A percentile compares a stretch with the other conserved stretches of the same genome.
Conservation (phyloP, 106 monocot genomes). For the Acorus calamus region DNA sequence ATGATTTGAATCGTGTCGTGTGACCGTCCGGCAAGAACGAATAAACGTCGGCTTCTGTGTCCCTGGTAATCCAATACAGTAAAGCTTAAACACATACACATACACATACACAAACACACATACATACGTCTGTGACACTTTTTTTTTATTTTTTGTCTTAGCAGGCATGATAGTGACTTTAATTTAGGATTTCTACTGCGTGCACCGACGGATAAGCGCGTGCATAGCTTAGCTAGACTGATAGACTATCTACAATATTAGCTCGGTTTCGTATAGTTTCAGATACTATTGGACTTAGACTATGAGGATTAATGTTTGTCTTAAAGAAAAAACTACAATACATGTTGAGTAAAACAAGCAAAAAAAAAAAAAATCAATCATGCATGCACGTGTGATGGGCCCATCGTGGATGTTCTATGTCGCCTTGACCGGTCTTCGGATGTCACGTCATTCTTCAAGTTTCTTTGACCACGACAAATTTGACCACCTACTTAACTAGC, state of each 20-base stretch:
- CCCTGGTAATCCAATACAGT: not conserved
- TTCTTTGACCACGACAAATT: not conserved
- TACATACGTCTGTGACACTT: no score
- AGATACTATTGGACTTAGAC: no score
- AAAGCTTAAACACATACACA: not conserved
- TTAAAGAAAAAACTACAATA: no score
- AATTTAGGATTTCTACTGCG: no score
- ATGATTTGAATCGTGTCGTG: not conserved
- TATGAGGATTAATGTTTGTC: no score
- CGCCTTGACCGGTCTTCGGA: slow-evolving; percentile 10
- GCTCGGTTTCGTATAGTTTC: no score
- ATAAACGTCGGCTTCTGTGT: slow-evolving; percentile 1
- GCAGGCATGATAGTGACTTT: no score
- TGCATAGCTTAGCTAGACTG: no score
- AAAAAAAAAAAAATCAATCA: not conserved
- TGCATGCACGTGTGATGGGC: slow-evolving; percentile 6
- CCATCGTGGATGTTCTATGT: not conserved
- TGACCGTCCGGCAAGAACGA: slow-evolving; percentile 7
- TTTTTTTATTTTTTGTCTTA: no score
- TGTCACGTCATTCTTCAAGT: not conserved
- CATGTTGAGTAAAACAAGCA: not conserved
- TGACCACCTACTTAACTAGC: not conserved
- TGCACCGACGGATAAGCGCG: no score
- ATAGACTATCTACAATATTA: no score
- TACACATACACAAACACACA: no score